Evolutionary conservation across 805 yeast species (phyloP), one percentile per base, ranked within the genome.

Genomic region (Priceomyces haplophilus): DNA sequence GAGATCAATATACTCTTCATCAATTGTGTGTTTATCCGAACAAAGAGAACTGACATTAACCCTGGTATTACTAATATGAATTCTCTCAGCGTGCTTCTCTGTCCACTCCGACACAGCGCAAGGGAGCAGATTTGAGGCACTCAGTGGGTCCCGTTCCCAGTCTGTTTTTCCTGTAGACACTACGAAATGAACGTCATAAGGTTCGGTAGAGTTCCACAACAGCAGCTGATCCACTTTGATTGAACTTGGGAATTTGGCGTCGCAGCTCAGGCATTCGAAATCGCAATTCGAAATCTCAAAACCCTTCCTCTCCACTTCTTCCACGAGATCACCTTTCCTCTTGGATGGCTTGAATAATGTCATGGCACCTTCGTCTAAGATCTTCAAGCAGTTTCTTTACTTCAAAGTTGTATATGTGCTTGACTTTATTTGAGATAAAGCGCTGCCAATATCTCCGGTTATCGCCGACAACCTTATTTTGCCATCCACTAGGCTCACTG

Each of bases 121-220:
- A 30, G 80, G 75, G 29, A 84, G 66, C 0, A 81, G 68, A 3
- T 68, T 63, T 18, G 55, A 40, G 11, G 41, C 55, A 23, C 73
- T 77, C 7, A 72, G 69, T 2, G 96, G 87, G 55, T 85, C 85
- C 47, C 79, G 91, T 12, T 65, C 68, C 99, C 99, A 91, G 62
- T 91, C 95, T 0, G 77, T 58, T 51, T 82, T 81, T 8, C 93
- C 95, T 0, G 97, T 89, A 2, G 96, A 85, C 0, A 90, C 82
- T 25, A 91, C 64, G 17, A 88, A 67, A 51, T 90, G 97, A 18
- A 84, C 56, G 2, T 81, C 83, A 34, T 80, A 80, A 1, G 85
- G 81, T 48, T 75, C 76, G 0, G 95, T 81, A 4, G 90, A 73
- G 45, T 84, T 82, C 79, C 85, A 88, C 21, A 89, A 56, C 50